A percentile compares a stretch with the other conserved stretches of the same genome.
phyloP scores from a whole-genome alignment of 1,284 basidiomycete species.

The Naganishia albida region DNA sequence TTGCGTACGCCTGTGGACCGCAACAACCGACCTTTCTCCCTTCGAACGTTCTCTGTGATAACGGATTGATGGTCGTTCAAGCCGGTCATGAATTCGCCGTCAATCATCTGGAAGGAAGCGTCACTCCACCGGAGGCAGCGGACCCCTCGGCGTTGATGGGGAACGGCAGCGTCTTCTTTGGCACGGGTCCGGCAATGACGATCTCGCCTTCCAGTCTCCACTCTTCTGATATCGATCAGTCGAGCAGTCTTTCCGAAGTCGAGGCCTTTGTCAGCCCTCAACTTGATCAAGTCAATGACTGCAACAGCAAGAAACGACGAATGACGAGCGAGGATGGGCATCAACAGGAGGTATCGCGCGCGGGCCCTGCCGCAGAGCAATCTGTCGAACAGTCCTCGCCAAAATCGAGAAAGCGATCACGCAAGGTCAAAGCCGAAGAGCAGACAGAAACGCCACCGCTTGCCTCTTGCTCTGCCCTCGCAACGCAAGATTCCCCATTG shows the following conservation, averaged over 20 bases:
- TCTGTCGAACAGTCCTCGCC: neutral
- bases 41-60: neutral
- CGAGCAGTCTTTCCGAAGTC: conserved; percentile 6
- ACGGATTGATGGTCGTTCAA: neutral
- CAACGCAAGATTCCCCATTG: neutral
- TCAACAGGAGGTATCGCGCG: neutral
- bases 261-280: neutral
- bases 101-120: conserved; percentile 5
- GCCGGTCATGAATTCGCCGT: neutral
- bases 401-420: conserved; percentile 7
- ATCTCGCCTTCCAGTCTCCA: conserved; percentile 26
- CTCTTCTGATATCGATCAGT: neutral
- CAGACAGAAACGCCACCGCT: neutral
- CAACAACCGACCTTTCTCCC: neutral
- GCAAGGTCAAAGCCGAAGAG: neutral
- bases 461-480: neutral
- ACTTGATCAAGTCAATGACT: neutral
- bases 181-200: conserved; percentile 11
- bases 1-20: neutral
- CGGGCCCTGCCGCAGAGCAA: neutral
- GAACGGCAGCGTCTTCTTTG: conserved; percentile 1
- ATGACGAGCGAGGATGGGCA: neutral
- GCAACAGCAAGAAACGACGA: neutral
- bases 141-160: conserved; percentile 12
- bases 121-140: neutral